Evolutionary conservation across 441 rosid species (phyloP), one percentile per base, ranked within the genome.

Genomic region (Rhodomyrtus psidioides): DNA sequence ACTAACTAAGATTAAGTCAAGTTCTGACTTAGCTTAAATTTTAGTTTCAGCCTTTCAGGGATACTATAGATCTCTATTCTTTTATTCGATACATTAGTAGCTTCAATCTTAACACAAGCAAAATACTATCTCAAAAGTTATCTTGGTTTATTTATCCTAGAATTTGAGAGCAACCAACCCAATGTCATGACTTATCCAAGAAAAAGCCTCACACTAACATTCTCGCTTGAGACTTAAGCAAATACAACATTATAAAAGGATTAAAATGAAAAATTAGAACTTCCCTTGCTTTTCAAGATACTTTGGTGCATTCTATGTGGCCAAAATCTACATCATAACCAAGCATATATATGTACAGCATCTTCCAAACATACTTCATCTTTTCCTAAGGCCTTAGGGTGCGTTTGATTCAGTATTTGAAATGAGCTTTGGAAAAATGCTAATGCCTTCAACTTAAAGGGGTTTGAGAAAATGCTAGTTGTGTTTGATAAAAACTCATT

Each of bases 321-420:
- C 99, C 99, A 92, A 96, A 96, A 90, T 97, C 99, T 62, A 97
- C 99, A 87, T 97, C 99, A 85, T 95, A 97, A 86, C 99, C 99
- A 86, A 97, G 94, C 99, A 97, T 96, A 88, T 89, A 90, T 90
- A 97, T 93, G 89, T 97, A 96, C 83, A 97, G 95, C 99, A 97
- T 97, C 91, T 97, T 97, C 99, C 99, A 97, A 85, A 97, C 99
- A 94, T 97, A 97, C 88, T 97, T 97, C 95, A 95, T 97, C 95
- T 97, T 97, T 91, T 96, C 98, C 86, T 96, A 95, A 85, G 95
- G 99, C 60, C 94, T 85, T n/a, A 34, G 34, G 34, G 34, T 34
- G 34, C 3, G 4, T 4, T 34, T 34, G 34, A 4, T 34, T 34
- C 34, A 34, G 34, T 4, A 34, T 34, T 34, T 34, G 34, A 34